Conservation (phyloP, 192 early-diverging fungal species). For the Rhizophagus prolifer region DNA sequence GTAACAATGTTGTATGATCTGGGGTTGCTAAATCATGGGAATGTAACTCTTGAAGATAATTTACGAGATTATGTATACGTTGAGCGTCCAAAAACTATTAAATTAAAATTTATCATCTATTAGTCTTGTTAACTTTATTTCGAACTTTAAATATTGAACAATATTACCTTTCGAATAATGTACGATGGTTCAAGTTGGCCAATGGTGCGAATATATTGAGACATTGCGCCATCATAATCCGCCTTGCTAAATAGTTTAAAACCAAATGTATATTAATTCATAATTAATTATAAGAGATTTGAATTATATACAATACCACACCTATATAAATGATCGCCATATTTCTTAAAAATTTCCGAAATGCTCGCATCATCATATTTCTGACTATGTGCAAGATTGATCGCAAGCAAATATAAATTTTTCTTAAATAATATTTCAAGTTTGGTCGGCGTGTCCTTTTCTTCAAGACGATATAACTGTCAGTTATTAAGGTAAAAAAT, state of each 20-base stretch:
- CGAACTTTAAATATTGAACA: background rate
- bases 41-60: conserved; percentile 89
- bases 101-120: background rate
- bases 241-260: conserved; percentile 48
- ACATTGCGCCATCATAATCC: conserved; percentile 89
- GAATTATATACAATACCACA: background rate
- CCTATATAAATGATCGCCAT: conserved; percentile 92
- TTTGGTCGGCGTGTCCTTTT: conserved; percentile 85
- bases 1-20: conserved; percentile 93
- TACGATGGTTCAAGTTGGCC: conserved; percentile 93
- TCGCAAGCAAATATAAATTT: conserved; percentile 87
- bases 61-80: conserved; percentile 83
- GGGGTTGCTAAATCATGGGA: conserved; percentile 81
- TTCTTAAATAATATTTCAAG: conserved; percentile 87
- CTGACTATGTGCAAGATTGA: conserved; percentile 80
- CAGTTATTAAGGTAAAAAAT: conserved; percentile 8
- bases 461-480: conserved; percentile 76
- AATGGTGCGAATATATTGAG: conserved; percentile 89
- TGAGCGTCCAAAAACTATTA: conserved; percentile 71
- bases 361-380: conserved; percentile 81
- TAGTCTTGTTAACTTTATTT: background rate
- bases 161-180: conserved; percentile 80
- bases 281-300: background rate
- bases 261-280: background rate
- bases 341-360: conserved; percentile 90